phyloP scores from a whole-genome alignment of 2,329 filamentous ascomycete genomes.

The Drechslerella coelobrocha region DNA sequence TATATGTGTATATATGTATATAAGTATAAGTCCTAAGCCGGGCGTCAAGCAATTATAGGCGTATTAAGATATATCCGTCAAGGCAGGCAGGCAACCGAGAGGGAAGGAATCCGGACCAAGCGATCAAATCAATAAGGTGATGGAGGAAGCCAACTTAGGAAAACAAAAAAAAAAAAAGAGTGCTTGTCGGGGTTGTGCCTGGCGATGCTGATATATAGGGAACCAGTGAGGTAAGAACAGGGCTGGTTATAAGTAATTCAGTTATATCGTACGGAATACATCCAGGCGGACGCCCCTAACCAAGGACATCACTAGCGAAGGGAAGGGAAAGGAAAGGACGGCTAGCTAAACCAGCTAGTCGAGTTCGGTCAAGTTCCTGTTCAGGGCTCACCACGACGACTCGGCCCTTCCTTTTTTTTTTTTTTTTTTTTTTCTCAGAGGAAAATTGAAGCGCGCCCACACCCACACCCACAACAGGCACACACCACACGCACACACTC shows the following conservation, averaged over 20 bases:
- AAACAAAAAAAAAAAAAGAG: conserved; percentile 14
- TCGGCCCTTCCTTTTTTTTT: too few relatives aligned
- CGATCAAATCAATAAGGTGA: conserved; percentile 1
- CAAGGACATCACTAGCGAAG: conserved; percentile 1
- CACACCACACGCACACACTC: background rate
- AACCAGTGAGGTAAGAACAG: conserved; percentile 4
- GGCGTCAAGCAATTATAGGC: conserved; percentile 2
- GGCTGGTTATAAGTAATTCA: conserved; percentile 6
- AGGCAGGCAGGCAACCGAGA: too few relatives aligned
- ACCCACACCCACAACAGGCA: background rate
- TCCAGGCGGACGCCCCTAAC: background rate
- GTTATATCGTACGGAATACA: conserved; percentile 22
- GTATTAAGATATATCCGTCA: background rate
- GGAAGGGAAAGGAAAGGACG: conserved; percentile 8
- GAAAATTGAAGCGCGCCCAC: conserved; percentile 9
- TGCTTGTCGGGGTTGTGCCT: conserved; percentile 41
- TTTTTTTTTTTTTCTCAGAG: background rate
- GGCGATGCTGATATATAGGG: conserved; percentile 48
- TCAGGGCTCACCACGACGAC: conserved; percentile 1
- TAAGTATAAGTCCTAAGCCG: background rate
- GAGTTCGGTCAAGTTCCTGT: background rate
- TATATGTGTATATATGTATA: background rate
- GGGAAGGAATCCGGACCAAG: background rate
- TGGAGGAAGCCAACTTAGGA: conserved; percentile 1
- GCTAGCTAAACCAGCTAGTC: conserved; percentile 1